Percentiles rank a stretch among this genome's conserved stretches.
Conservation (phyloP, 257 asterid genomes). For the Nicotiana tomentosiformis region DNA sequence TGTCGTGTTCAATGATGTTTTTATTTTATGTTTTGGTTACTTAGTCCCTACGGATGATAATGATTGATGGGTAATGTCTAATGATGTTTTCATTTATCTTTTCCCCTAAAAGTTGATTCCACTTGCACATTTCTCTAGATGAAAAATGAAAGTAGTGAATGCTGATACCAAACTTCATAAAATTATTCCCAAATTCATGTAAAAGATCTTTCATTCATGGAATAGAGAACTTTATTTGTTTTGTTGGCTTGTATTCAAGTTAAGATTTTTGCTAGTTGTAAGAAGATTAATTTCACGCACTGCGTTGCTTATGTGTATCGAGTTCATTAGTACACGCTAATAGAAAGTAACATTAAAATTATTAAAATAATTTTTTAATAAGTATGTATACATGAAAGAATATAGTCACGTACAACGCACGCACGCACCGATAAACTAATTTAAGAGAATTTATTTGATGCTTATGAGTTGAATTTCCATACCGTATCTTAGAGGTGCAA, state of each 20-base stretch:
- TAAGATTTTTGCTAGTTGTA: no score
- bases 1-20: neutral
- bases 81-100: neutral
- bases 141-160: conserved; percentile 1
- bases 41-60: neutral
- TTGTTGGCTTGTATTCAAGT: neutral
- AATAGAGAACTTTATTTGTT: neutral
- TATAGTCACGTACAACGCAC: no score
- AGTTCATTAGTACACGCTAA: no score
- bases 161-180: conserved; percentile 8
- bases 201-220: neutral
- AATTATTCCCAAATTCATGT: neutral
- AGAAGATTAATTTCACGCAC: no score
- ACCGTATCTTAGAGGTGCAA: neutral
- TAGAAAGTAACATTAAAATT: no score
- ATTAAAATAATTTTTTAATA: no score
- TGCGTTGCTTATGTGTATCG: no score
- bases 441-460: neutral
- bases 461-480: neutral
- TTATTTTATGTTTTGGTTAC: neutral
- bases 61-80: neutral
- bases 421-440: no score
- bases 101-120: conserved; percentile 2
- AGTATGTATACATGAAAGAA: no score
- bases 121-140: neutral